These are phyloP conservation scores for Colletotrichum graminicola DNA, from an alignment of 2,329 filamentous ascomycete genomes.

Conservation along the genomic window DNA sequence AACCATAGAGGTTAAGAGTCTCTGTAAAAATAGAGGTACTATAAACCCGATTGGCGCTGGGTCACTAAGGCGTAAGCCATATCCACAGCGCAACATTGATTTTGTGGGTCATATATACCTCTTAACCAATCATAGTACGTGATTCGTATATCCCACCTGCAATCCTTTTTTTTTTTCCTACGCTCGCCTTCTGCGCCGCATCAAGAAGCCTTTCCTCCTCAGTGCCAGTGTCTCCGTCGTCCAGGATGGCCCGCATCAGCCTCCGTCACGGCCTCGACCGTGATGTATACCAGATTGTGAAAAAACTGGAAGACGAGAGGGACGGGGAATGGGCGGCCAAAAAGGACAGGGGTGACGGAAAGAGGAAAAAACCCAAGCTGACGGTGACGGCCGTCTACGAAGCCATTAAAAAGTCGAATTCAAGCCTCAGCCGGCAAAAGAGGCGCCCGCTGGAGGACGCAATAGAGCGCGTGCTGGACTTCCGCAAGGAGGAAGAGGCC, in stretches of 20 bases:
- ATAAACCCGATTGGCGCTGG: neutral
- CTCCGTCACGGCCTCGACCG: constrained; percentile 71
- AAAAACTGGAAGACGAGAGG: constrained; percentile 79
- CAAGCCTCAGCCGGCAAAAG: constrained; percentile 83
- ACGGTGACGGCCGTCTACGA: constrained; percentile 74
- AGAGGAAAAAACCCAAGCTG: constrained; percentile 53
- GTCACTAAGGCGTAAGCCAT: neutral
- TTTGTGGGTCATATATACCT: neutral
- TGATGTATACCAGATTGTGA: constrained; percentile 83
- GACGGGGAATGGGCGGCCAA: constrained; percentile 54
- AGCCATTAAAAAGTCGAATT: constrained; percentile 86
- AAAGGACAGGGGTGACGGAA: constrained; percentile 60
- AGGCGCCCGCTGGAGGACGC: constrained; percentile 86
- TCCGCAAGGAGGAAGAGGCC: constrained; percentile 74
- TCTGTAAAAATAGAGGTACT: too few species aligned
- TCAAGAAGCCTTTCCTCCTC: constrained; percentile 3
- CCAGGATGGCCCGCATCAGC: constrained; percentile 47
- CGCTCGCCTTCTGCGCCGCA: constrained; percentile 7
- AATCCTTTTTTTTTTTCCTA: constrained; percentile 1
- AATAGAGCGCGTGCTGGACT: constrained; percentile 83
- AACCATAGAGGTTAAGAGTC: too few species aligned
- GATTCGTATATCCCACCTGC: neutral
- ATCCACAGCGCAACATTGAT: neutral
- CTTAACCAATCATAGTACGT: neutral
- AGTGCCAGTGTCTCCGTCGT: neutral